Percentiles rank a stretch among this genome's conserved stretches.
Conservation (phyloP, 257 asterid species). For the Paraleonurus japonicus region DNA sequence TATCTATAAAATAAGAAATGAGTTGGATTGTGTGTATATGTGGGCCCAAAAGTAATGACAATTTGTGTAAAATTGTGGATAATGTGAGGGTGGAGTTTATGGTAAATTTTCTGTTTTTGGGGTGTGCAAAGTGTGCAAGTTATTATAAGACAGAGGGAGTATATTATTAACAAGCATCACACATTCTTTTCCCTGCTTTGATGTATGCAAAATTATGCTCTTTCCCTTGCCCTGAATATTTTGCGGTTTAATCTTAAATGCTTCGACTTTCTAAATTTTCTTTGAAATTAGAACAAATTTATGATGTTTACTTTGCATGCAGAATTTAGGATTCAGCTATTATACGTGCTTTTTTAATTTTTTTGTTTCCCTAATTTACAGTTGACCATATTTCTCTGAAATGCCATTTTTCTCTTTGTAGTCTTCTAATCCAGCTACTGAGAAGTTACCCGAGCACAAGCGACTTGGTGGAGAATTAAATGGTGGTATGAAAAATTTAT, state of each 20-base stretch:
- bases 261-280: not conserved
- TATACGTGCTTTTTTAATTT: not conserved
- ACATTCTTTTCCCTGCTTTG: not conserved
- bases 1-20: too few species aligned
- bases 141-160: too few species aligned
- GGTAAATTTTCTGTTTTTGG: too few species aligned
- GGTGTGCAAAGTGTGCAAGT: too few species aligned
- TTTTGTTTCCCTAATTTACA: not conserved
- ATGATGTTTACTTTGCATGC: not conserved
- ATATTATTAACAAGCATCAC: not conserved
- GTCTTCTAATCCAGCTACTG: slow-evolving; percentile 40
- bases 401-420: slow-evolving; percentile 24
- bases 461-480: slow-evolving; percentile 24
- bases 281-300: not conserved
- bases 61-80: too few species aligned
- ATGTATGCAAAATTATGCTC: not conserved
- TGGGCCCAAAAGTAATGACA: too few species aligned
- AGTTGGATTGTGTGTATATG: too few species aligned
- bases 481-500: slow-evolving; percentile 30
- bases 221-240: not conserved
- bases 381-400: slow-evolving; percentile 20
- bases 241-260: not conserved
- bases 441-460: slow-evolving; percentile 25
- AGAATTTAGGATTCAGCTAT: not conserved
- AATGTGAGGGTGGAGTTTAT: too few species aligned